A percentile compares a stretch with the other conserved stretches of the same genome.
Conservation (phyloP, 768 basidiomycete genomes). For the Russula dissimulans region DNA sequence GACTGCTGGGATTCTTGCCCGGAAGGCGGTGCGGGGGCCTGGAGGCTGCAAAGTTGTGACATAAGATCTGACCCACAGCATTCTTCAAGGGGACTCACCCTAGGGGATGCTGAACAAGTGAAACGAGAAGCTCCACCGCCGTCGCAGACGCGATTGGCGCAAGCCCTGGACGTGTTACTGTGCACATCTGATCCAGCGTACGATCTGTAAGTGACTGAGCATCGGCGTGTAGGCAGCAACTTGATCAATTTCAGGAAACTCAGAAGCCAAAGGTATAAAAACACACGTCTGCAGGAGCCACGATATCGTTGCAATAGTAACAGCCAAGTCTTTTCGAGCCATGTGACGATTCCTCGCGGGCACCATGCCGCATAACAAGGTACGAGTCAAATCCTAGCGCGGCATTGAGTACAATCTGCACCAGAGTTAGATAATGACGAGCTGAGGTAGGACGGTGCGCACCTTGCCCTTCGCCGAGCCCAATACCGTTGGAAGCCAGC, state of each 20-base stretch:
- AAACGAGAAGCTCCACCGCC: conserved; percentile 86
- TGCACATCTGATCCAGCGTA: conserved; percentile 98
- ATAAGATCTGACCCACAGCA: not conserved
- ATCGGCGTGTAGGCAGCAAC: not conserved
- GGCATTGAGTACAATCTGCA: conserved; percentile 83
- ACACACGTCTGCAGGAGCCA: conserved; percentile 86
- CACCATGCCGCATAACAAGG: conserved; percentile 94
- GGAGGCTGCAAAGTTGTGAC: conserved; percentile 29
- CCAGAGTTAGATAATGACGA: not conserved
- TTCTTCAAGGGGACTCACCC: conserved; percentile 39
- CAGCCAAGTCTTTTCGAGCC: conserved; percentile 57
- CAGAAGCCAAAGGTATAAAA: not conserved
- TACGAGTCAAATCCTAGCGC: conserved; percentile 94
- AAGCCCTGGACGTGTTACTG: conserved; percentile 90
- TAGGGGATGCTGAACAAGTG: conserved; percentile 80
- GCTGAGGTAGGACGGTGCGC: not conserved
- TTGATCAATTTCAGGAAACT: not conserved
- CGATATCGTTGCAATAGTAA: conserved; percentile 98
- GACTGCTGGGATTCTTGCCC: conserved; percentile 23
- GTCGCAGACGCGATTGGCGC: conserved; percentile 88
- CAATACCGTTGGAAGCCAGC: conserved; percentile 92
- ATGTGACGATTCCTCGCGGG: conserved; percentile 35
- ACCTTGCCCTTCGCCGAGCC: conserved; percentile 82
- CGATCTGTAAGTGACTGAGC: conserved; percentile 66
- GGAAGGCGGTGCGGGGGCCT: conserved; percentile 65